Base-by-base conservation (phyloP, 805 yeast genomes). In the Candida hispaniensis region DNA sequence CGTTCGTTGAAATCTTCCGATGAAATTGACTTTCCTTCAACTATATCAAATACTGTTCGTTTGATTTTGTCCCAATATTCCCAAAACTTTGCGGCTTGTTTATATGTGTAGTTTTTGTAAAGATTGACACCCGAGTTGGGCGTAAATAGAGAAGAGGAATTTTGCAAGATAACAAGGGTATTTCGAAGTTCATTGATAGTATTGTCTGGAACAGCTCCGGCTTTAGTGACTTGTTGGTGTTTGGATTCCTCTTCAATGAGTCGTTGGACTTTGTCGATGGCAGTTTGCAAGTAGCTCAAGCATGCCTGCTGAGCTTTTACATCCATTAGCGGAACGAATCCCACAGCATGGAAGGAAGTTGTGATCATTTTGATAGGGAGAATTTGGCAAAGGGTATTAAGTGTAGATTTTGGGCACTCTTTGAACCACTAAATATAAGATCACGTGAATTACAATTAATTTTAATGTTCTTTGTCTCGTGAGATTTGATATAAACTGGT, bases 1-100 rank as follows among this genome's bases (percentile, higher is more conserved):
- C 16, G 15, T 26, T 26, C 18, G 20, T 34, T 34, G 12, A 26
- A 24, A 18, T 38, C 34, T n/a, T 22, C 22, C 10, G 38, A 42
- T 17, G 47, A 39, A 7, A 44, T 44, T 27, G 46, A 45, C 8
- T 58, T 44, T 18, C 60, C 60, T 32, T 50, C 54, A 34, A 56
- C 59, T 8, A 57, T 47, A 30, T 47, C 49, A 27, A 57, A 45
- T 15, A 52, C 47, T 28, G 30, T 45, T 13, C 40, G 30, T 47
- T 52, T 54, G 44, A 47, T 47, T 39, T 47, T 48, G 44, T 56
- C 61, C 62, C 62, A 57, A 42, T 55, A 49, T 9, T 43, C 36
- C 62, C 62, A 57, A 41, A 57, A 57, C 36, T 43, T 52, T 25
- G 47, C 34, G 18, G 61, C 55, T 14, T 47, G 38, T 26, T 30